A percentile compares a stretch with the other conserved stretches of the same genome.
These are phyloP conservation scores for Pseudomassariella vexata DNA, from an alignment of 2,329 filamentous ascomycete genomes.

Conservation along the genomic window DNA sequence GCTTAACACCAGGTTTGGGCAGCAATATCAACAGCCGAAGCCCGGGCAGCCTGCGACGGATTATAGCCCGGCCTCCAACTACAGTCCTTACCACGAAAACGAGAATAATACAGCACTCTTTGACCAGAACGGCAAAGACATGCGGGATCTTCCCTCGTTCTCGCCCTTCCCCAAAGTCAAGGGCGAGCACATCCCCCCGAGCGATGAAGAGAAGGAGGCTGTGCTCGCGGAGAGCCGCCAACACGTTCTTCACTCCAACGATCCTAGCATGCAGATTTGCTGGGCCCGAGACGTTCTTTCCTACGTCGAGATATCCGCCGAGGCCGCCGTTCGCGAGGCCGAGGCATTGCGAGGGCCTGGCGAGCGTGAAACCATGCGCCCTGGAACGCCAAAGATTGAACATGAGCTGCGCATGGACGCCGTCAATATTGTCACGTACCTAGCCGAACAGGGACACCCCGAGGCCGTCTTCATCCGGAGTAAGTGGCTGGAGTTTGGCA, in stretches of 20 bases:
- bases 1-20: constrained; percentile 29
- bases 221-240: constrained; percentile 80
- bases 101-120: constrained; percentile 29
- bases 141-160: constrained; percentile 64
- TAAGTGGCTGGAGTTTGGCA: constrained; percentile 98
- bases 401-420: constrained; percentile 85
- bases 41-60: constrained; percentile 24
- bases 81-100: constrained; percentile 37
- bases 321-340: constrained; percentile 65
- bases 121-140: constrained; percentile 34
- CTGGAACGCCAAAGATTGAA: constrained; percentile 78
- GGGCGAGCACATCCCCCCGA: constrained; percentile 84
- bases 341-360: constrained; percentile 24
- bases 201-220: constrained; percentile 89
- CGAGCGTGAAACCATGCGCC: constrained; percentile 43
- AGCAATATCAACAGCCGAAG: constrained; percentile 23
- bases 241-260: constrained; percentile 84
- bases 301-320: constrained; percentile 79
- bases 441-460: constrained; percentile 87
- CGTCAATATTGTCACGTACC: constrained; percentile 83
- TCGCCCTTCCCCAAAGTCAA: constrained; percentile 86
- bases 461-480: constrained; percentile 90
- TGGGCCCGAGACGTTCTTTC: constrained; percentile 92
- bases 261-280: constrained; percentile 91
- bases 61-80: constrained; percentile 27